Evolutionary conservation across 306 rosid genomes (phyloP), one percentile per base, ranked within the genome.

Genomic region (Gastrolobium villosum): DNA sequence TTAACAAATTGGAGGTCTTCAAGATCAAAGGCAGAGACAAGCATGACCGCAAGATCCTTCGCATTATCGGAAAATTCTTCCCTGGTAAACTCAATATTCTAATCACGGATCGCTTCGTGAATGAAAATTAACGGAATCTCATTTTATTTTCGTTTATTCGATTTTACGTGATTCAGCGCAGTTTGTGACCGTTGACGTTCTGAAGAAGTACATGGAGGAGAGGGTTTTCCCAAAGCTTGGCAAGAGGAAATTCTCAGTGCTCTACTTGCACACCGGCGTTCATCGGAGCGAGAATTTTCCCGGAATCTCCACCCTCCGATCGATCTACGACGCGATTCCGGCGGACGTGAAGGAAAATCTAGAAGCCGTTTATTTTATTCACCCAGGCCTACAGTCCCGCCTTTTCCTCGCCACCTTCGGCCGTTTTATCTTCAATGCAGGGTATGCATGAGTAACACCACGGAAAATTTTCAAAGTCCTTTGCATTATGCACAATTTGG

Each of bases 391-490:
- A 0, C 99, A 94, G 71, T 70, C 99, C 26, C 84, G 97, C 31
- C 97, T 94, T 70, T 94, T 94, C 79, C 90, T 94, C 62, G 97
- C 98, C 64, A 94, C 98, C 14, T 86, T 94, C 28, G 99, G 99
- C 39, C 97, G 95, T 11, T 84, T 94, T 46, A 82, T 92, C 81
- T 92, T 94, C 88, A 79, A 87, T 59, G 92, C 92, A 2, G 97
- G 96, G 98, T 92, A 54, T 30, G 74, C 44, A 20, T 20, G 26
- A 20, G 26, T 20, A 20, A 20, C 26, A 20, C 26, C 26, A 20
- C 26, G 26, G 26, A 20, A 34, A 11, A 26, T 11, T 60, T 32
- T 60, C 66, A 1, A 20, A 20, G 0, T 20, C 26, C 26, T 20
- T 20, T 20, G 26, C 26, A 20, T 20, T 20, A 20, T 20, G 26